Conservation (phyloP, 176 grass and related monocot genomes). For the Otatea glauca region DNA sequence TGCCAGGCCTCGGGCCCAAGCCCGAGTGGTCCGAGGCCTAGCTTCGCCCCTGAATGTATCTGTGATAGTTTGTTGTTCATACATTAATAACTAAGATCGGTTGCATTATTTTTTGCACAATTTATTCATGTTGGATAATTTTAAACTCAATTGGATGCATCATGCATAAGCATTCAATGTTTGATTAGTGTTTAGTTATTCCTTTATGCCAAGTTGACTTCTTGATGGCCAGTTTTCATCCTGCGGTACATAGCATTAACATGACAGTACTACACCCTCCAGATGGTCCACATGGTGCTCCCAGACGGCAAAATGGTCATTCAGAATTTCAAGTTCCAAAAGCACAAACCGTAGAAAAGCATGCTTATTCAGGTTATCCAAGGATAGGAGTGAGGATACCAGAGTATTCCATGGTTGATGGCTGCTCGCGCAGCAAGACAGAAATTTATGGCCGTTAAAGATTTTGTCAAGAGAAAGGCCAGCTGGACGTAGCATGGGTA, state of each 20-base stretch:
- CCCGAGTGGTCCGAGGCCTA: too few species aligned
- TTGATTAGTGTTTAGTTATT: not conserved
- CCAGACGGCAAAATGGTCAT: not conserved
- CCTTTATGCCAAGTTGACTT: not conserved
- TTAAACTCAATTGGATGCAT: constrained; percentile 13
- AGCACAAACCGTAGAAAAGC: not conserved
- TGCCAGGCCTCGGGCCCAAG: too few species aligned
- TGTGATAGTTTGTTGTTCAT: not conserved
- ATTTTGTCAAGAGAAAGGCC: not conserved
- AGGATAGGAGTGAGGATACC: not conserved
- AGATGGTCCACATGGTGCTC: constrained; percentile 1
- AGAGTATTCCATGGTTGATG: not conserved
- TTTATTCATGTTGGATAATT: not conserved
- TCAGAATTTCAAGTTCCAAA: not conserved
- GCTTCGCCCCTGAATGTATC: too few species aligned
- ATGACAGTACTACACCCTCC: not conserved
- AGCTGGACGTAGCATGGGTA: not conserved
- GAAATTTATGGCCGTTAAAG: not conserved
- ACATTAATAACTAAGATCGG: not conserved
- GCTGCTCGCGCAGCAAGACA: not conserved
- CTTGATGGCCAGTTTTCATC: not conserved
- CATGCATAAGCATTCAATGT: not conserved
- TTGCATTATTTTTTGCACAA: not conserved
- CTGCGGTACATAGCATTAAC: not conserved
- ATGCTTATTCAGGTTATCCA: not conserved